Percentiles rank a stretch among this genome's conserved stretches.
These are phyloP conservation scores for Fraxinus angustifolia DNA, from an alignment of 305 asterid species.

Conservation along the genomic window DNA sequence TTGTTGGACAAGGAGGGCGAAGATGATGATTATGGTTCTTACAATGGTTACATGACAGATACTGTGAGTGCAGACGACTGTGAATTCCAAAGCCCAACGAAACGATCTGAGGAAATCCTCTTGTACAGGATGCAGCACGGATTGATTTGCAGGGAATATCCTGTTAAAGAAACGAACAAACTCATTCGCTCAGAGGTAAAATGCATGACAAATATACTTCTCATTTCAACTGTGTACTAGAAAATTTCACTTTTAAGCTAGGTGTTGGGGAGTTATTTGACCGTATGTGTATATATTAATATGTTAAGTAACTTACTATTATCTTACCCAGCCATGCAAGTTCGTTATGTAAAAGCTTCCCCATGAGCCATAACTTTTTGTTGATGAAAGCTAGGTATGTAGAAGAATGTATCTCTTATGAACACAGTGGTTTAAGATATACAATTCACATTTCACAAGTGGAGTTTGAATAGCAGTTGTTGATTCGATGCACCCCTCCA, in stretches of 20 bases:
- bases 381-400: background rate
- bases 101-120: constrained; percentile 78
- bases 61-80: constrained; percentile 57
- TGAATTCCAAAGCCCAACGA: constrained; percentile 66
- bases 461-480: background rate
- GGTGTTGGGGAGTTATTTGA: background rate
- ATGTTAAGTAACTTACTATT: background rate
- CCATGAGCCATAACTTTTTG: background rate
- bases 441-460: background rate
- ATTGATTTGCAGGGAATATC: constrained; percentile 80
- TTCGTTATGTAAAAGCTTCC: background rate
- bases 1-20: constrained; percentile 68
- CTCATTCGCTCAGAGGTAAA: constrained; percentile 73
- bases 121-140: constrained; percentile 55
- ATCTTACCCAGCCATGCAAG: background rate
- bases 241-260: background rate
- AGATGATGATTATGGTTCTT: constrained; percentile 41
- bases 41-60: constrained; percentile 56
- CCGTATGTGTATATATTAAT: background rate
- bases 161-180: constrained; percentile 74
- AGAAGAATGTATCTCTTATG: background rate
- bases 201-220: constrained; percentile 3
- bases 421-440: background rate
- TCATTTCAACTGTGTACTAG: background rate
- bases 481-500: background rate